A percentile compares a stretch with the other conserved stretches of the same genome.
These are phyloP conservation scores for Phytopythium chamaehyphon DNA, from an alignment of 352 stramenopile genomes.

Conservation along the genomic window DNA sequence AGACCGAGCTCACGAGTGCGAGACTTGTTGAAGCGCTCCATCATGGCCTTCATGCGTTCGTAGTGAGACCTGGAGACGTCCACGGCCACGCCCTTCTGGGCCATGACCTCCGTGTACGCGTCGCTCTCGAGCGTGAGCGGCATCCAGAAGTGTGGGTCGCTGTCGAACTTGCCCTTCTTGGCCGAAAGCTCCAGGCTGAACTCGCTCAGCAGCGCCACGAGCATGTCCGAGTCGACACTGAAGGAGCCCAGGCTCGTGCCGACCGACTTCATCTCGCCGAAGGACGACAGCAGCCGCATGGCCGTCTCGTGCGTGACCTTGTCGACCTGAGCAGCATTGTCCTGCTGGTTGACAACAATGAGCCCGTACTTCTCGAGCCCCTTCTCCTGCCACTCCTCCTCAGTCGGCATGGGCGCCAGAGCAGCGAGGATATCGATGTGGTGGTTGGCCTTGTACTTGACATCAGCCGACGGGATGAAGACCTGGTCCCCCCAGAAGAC, in stretches of 20 bases:
- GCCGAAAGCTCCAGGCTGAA: slow-evolving; percentile 87
- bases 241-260: slow-evolving; percentile 96
- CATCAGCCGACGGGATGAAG: slow-evolving; percentile 93
- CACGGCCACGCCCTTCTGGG: slow-evolving; percentile 88
- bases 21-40: slow-evolving; percentile 75
- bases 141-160: slow-evolving; percentile 99
- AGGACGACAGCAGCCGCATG: slow-evolving; percentile 87
- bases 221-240: slow-evolving; percentile 92
- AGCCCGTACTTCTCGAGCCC: slow-evolving; percentile 98
- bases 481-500: slow-evolving; percentile 99
- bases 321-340: slow-evolving; percentile 93
- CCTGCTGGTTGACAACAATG: slow-evolving; percentile 94
- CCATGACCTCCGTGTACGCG: slow-evolving; percentile 94
- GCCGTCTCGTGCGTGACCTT: slow-evolving; percentile 97
- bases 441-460: slow-evolving; percentile 92
- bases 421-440: slow-evolving; percentile 98
- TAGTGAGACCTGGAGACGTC: slow-evolving; percentile 80
- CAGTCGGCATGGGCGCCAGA: slow-evolving; percentile 90
- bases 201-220: slow-evolving; percentile 90
- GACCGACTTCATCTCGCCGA: slow-evolving; percentile 94
- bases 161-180: slow-evolving; percentile 95
- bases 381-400: slow-evolving; percentile 93
- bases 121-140: slow-evolving; percentile 92
- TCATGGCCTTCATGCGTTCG: slow-evolving; percentile 91
- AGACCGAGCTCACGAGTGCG: slow-evolving; percentile 73